Conservation (phyloP, 208 protist species). For the Histomonas meleagridis region DNA sequence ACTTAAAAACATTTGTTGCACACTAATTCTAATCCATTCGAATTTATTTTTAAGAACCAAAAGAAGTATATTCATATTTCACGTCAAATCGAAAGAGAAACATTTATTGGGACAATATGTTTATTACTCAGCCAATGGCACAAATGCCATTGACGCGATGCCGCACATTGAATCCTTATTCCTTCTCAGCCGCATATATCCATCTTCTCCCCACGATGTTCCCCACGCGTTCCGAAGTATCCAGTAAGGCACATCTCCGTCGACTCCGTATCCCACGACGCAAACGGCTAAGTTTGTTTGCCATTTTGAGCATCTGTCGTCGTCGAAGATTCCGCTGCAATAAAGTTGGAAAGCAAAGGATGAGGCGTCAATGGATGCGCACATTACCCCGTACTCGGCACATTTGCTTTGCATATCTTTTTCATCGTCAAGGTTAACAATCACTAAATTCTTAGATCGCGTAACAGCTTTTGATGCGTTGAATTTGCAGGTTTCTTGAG, state of each 20-base stretch:
- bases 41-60: too few relatives aligned
- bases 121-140: too few relatives aligned
- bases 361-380: not conserved
- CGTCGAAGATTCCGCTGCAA: not conserved
- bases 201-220: not conserved
- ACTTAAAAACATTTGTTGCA: too few relatives aligned
- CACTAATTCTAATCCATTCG: too few relatives aligned
- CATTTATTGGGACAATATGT: too few relatives aligned
- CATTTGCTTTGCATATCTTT: not conserved
- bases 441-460: not conserved
- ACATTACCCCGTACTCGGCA: not conserved
- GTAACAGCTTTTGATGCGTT: not conserved
- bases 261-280: not conserved
- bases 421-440: not conserved
- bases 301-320: not conserved
- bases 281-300: not conserved
- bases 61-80: too few relatives aligned
- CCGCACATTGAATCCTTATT: too few relatives aligned
- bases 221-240: not conserved
- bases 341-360: not conserved
- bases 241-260: not conserved
- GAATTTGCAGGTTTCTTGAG: not conserved
- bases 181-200: not conserved
- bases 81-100: too few relatives aligned
- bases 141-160: too few relatives aligned